phyloP scores from a whole-genome alignment of 495 filamentous ascomycete species.

The Penicillium egyptiacum region DNA sequence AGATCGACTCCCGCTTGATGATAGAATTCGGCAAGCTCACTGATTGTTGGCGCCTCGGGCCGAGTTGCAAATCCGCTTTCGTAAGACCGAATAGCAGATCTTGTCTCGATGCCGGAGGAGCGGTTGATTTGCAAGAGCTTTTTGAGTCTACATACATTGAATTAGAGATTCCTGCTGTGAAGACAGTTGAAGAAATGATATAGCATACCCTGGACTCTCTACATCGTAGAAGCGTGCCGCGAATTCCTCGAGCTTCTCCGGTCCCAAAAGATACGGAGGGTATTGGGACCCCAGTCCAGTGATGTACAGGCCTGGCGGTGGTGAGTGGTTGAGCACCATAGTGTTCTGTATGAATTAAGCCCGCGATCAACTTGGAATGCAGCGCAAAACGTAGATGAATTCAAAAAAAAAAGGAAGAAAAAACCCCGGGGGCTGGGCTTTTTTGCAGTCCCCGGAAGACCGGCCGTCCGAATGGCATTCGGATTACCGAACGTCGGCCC shows the following conservation, averaged over 20 bases:
- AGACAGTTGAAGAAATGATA: too few species aligned
- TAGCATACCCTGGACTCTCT: not conserved
- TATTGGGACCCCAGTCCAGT: slow-evolving; percentile 1
- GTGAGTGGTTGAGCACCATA: not conserved
- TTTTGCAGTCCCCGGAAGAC: too few species aligned
- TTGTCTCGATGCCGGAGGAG: slow-evolving; percentile 61
- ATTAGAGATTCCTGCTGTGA: too few species aligned
- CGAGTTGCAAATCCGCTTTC: slow-evolving; percentile 44
- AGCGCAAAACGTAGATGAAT: too few species aligned
- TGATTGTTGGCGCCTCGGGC: slow-evolving; percentile 52
- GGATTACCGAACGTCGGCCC: too few species aligned
- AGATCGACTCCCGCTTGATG: slow-evolving; percentile 58
- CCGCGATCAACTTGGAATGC: too few species aligned
- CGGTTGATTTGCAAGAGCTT: slow-evolving; percentile 63
- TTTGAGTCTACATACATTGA: slow-evolving; percentile 28
- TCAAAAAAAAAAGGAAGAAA: too few species aligned
- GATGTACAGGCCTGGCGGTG: not conserved
- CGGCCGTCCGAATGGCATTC: too few species aligned
- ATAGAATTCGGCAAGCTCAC: slow-evolving; percentile 54
- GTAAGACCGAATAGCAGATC: slow-evolving; percentile 57
- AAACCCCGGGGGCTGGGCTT: too few species aligned
- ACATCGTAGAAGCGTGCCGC: not conserved
- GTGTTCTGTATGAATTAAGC: too few species aligned
- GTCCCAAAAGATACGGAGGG: not conserved
- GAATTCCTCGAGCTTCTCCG: not conserved